Conservation (phyloP, 116 monocot genomes). For the Dioscorea cayenensis region DNA sequence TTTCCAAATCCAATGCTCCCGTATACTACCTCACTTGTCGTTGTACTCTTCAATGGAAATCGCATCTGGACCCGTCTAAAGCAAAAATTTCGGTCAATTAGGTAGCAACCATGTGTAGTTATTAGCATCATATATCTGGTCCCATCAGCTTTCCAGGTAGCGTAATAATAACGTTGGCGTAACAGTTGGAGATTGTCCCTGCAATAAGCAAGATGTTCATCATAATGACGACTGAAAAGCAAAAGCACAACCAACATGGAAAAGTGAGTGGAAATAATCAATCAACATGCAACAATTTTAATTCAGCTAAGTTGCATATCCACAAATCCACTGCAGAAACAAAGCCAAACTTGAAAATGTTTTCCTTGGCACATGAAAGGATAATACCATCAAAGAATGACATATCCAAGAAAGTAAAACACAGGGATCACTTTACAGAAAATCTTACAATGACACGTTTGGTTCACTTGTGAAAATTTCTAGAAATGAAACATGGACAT, state of each 20-base stretch:
- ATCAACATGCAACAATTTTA: neutral
- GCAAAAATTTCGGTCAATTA: conserved; percentile 88
- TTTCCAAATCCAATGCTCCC: conserved; percentile 5
- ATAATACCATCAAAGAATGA: too few species aligned
- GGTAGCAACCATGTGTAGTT: conserved; percentile 70
- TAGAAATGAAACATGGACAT: too few species aligned
- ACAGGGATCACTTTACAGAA: too few species aligned
- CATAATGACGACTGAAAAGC: neutral
- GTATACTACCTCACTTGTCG: conserved; percentile 42
- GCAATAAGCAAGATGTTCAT: conserved; percentile 1
- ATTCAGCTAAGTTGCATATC: neutral
- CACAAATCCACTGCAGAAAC: neutral
- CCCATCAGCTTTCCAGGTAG: conserved; percentile 99
- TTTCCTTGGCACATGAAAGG: too few species aligned
- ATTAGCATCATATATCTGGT: conserved; percentile 99
- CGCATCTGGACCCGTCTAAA: conserved; percentile 96
- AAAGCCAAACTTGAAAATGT: too few species aligned
- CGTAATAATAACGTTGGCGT: conserved; percentile 93
- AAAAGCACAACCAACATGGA: neutral
- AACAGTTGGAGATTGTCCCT: conserved; percentile 93
- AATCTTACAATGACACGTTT: too few species aligned
- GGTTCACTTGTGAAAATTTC: too few species aligned
- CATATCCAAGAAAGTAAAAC: too few species aligned
- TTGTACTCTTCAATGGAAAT: conserved; percentile 61
- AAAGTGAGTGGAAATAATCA: neutral